phyloP scores from a whole-genome alignment of 495 filamentous ascomycete species.

The Daldinia loculata region DNA sequence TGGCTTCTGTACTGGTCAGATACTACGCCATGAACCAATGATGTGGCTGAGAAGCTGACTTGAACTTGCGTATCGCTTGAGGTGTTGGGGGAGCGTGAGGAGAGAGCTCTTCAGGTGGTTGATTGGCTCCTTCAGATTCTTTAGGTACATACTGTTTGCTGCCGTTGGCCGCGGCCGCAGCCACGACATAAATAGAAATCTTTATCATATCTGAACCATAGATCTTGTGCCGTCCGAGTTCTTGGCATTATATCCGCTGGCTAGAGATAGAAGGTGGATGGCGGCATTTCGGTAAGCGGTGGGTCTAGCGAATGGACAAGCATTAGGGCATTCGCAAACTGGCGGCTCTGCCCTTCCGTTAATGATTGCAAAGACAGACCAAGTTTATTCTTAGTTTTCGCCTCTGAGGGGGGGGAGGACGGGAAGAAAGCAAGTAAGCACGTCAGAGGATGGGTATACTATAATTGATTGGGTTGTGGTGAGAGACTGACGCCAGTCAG shows the following conservation, averaged over 20 bases:
- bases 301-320: conserved; percentile 25
- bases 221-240: conserved; percentile 36
- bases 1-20: conserved; percentile 3
- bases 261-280: conserved; percentile 23
- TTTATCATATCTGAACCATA: conserved; percentile 30
- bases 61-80: conserved; percentile 35
- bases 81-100: conserved; percentile 26
- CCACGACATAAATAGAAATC: conserved; percentile 40
- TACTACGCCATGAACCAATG: conserved; percentile 23
- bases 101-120: conserved; percentile 32
- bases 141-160: conserved; percentile 28
- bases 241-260: conserved; percentile 39
- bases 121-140: conserved; percentile 39
- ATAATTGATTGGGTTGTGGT: conserved; percentile 32
- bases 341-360: conserved; percentile 30
- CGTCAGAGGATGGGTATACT: conserved; percentile 23
- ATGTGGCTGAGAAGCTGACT: conserved; percentile 34
- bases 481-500: conserved; percentile 18
- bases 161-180: conserved; percentile 24
- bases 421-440: conserved; percentile 13
- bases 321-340: conserved; percentile 19
- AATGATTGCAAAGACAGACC: neutral
- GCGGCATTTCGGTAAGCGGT: conserved; percentile 12
- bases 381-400: conserved; percentile 38
- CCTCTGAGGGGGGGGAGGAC: neutral